These are phyloP conservation scores for rapeseed (Brassica napus) DNA, from an alignment of 345 rosid species.

Conservation along the genomic window DNA sequence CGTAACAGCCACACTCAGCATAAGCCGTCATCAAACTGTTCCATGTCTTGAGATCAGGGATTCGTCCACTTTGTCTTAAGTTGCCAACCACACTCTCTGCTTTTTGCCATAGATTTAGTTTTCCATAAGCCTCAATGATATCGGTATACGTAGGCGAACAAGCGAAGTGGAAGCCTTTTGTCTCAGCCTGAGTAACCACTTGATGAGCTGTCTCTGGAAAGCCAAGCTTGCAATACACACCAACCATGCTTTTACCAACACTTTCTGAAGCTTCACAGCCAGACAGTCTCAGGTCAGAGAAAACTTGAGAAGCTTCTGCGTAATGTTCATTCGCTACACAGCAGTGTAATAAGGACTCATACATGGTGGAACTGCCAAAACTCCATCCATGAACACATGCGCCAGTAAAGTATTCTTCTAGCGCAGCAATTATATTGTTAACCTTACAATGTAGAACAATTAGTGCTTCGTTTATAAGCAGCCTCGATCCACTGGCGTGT, in stretches of 20 bases:
- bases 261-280: slow-evolving; percentile 57
- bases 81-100: slow-evolving; percentile 84
- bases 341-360: slow-evolving; percentile 70
- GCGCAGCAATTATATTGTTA: slow-evolving; percentile 61
- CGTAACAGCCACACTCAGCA: slow-evolving; percentile 89
- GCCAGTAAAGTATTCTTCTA: slow-evolving; percentile 57
- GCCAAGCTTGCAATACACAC: slow-evolving; percentile 65
- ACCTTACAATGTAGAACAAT: slow-evolving; percentile 74
- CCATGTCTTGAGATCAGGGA: slow-evolving; percentile 75
- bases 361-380: slow-evolving; percentile 55
- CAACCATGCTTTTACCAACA: slow-evolving; percentile 57
- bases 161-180: slow-evolving; percentile 51
- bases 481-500: slow-evolving; percentile 48
- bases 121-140: slow-evolving; percentile 76
- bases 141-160: slow-evolving; percentile 50
- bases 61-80: slow-evolving; percentile 56
- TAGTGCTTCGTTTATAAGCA: slow-evolving; percentile 65
- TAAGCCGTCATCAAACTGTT: slow-evolving; percentile 84
- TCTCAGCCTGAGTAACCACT: slow-evolving; percentile 59
- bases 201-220: slow-evolving; percentile 89
- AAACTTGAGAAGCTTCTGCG: slow-evolving; percentile 81
- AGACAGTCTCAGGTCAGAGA: slow-evolving; percentile 76
- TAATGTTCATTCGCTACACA: slow-evolving; percentile 59
- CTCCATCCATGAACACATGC: slow-evolving; percentile 48
- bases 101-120: slow-evolving; percentile 73